phyloP scores from a whole-genome alignment of 148 eudicot genomes.

The Amaranthus cruentus region DNA sequence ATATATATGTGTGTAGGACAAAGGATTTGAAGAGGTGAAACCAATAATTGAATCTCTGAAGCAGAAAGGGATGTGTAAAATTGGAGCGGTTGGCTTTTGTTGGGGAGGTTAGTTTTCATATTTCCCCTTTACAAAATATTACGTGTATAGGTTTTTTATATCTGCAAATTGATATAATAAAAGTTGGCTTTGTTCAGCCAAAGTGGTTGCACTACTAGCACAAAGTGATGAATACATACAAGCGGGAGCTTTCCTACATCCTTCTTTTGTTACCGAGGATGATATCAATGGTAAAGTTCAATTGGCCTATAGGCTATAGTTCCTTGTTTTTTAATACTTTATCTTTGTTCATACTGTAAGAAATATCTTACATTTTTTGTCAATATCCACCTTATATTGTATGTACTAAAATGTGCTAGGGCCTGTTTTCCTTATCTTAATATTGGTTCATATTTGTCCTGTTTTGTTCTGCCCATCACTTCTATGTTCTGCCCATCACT shows the following conservation, averaged over 20 bases:
- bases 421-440: too few relatives aligned
- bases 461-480: too few relatives aligned
- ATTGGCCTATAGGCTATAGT: neutral
- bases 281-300: constrained; percentile 49
- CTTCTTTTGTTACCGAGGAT: constrained; percentile 49
- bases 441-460: too few relatives aligned
- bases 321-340: too few relatives aligned
- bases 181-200: constrained; percentile 36
- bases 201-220: constrained; percentile 57
- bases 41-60: constrained; percentile 53
- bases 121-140: neutral
- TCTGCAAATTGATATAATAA: neutral
- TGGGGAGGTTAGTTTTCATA: constrained; percentile 63
- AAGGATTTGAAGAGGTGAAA: constrained; percentile 55
- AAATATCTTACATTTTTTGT: too few relatives aligned
- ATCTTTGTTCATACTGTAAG: too few relatives aligned
- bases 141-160: too few relatives aligned
- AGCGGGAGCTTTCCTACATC: constrained; percentile 63
- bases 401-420: too few relatives aligned
- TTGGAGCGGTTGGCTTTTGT: constrained; percentile 78
- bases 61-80: constrained; percentile 45
- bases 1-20: constrained; percentile 32
- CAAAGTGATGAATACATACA: constrained; percentile 33
- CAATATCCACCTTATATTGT: too few relatives aligned
- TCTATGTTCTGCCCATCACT: too few relatives aligned